Evolutionary conservation across 2,329 filamentous ascomycete genomes (phyloP), one percentile per base, ranked within the genome.

Genomic region (Chaetomium sp.): DNA sequence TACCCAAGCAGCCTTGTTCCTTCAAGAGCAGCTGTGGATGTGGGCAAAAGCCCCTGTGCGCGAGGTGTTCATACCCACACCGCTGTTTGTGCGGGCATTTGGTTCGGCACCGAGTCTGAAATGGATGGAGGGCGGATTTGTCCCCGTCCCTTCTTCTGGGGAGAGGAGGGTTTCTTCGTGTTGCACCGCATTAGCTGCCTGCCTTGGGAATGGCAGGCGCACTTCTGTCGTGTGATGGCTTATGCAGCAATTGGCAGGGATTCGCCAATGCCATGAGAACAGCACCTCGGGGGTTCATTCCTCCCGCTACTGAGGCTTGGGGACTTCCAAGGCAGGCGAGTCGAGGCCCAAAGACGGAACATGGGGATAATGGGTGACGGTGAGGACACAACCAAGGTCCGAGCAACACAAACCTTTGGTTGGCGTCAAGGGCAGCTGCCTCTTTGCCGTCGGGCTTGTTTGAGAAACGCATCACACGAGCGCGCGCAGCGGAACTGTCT

Each of bases 381-480:
- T 42, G 38, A 16, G 38, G 38, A n/a, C 38, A 19, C 38, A 19
- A 42, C n/a, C 45, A 47, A 47, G 9, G n/a, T n/a, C 9, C 4
- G 45, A 47, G 45, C n/a, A 47, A 47, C 38, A 47, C 45, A 47
- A n/a, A 19, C 8, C 60, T 23, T 65, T 62, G 35, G 63, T 67
- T 64, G 63, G 66, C 57, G 51, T 42, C 27, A 38, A 27, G 33
- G 51, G 33, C 56, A 63, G n/a, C 42, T n/a, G 13, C 31, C 21
- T 49, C 29, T 47, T 8, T 33, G 49, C 7, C n/a, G 1, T 55
- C 19, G 29, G 10, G 31, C 49, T 38, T 31, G 16, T 54, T 53
- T 38, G 16, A 57, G 61, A 42, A 58, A 51, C 42, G 42, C 51
- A 33, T 64, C 50, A 50, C 62, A 62, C 58, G 54, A 57, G 55